Base-by-base conservation (phyloP, 1,284 basidiomycete genomes). In the Lentinus polychrous region DNA sequence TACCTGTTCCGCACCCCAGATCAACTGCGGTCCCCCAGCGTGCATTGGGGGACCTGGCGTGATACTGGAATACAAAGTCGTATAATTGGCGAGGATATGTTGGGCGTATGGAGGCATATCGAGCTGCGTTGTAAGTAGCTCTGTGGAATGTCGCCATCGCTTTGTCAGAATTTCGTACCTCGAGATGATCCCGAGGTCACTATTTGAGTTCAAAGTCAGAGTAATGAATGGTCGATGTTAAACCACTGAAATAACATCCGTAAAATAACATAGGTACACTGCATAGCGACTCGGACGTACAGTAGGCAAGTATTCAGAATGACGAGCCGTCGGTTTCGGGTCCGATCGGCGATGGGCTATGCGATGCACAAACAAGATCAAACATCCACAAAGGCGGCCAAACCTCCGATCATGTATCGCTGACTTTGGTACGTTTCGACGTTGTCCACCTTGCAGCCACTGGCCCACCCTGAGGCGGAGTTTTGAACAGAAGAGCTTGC, bases 1-100 rank as follows among this genome's bases (percentile, higher is more conserved):
- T 57, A 82, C 88, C 89, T 6, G 89, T 90, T 27, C 91, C 91
- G 65, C 90, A 93, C 1, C 91, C 91, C 1, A 93, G 63, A 59
- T 93, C 90, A 0, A 91, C 69, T 0, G 83, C 85, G 17, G 66
- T 68, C 15, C 76, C 70, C 75, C 77, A 84, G 46, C 65, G 58
- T 8, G 74, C 68, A 4, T 57, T 59, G 6, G 58, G 54, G 5
- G 64, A 63, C 24, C 62, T 61, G 24, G 66, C 63, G 54, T 87
- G 84, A 55, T 78, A 83, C 8, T 70, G 60, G 58, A 82, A 80
- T 36, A 88, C 65, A 41, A 76, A 68, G 34, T 84, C 74, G 61
- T 76, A 87, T 6, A 88, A 71, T 34, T 74, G 69, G 11, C 67
- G 64, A 3, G 86, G 85, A 59, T 88, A 87, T 0, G 80, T 84